Conservation (phyloP, 331 rosid genomes). For the Phaseolus coccineus region DNA sequence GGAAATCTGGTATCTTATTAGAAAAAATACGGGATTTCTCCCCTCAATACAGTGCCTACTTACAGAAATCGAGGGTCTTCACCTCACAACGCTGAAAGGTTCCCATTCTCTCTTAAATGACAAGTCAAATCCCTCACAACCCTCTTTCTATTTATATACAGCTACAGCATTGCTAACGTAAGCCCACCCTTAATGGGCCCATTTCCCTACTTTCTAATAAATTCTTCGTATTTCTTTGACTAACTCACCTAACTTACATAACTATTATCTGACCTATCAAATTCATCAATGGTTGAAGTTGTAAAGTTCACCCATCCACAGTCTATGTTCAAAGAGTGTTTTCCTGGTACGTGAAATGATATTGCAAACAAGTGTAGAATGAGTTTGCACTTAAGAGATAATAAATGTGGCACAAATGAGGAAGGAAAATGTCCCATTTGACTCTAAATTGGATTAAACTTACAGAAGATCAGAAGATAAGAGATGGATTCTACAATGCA, state of each 20-base stretch:
- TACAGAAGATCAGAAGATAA: not conserved
- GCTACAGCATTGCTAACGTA: not conserved
- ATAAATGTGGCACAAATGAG: not conserved
- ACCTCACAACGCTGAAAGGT: not conserved
- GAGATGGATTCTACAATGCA: not conserved
- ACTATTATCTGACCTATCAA: not conserved
- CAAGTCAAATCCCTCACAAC: not conserved
- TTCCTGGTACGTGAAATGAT: not conserved
- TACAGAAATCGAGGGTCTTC: not conserved
- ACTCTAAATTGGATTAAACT: not conserved
- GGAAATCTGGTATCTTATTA: not conserved
- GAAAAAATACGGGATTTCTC: not conserved
- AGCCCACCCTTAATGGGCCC: not conserved
- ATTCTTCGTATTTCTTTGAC: not conserved
- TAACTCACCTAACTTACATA: not conserved
- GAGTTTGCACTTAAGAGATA: not conserved
- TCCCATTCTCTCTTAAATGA: not conserved
- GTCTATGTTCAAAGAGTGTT: not conserved
- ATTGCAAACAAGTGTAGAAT: not conserved
- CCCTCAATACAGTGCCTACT: not conserved
- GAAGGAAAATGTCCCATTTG: slow-evolving; percentile 4
- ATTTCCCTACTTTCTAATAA: not conserved
- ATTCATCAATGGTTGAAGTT: not conserved
- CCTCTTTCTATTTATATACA: not conserved
- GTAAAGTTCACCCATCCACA: not conserved